A percentile compares a stretch with the other conserved stretches of the same genome.
Conservation (phyloP, 2,329 filamentous ascomycete genomes). For the Verticillium longisporum region DNA sequence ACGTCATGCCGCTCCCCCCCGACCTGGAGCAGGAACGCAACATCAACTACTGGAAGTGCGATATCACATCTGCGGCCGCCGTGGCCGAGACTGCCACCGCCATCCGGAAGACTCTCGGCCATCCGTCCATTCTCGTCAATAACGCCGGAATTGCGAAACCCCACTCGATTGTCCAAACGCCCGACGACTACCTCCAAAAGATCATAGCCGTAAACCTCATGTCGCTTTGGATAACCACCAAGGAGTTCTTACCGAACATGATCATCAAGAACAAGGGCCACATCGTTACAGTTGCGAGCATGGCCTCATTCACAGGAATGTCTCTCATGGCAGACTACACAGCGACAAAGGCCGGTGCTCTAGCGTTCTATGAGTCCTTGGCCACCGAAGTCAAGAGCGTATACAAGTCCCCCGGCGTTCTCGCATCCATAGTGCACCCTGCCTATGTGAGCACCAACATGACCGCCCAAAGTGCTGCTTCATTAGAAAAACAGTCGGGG, state of each 20-base stretch:
- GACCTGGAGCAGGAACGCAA: neutral
- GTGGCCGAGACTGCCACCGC: neutral
- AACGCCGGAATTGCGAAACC: constrained; percentile 45
- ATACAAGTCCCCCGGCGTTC: constrained; percentile 45
- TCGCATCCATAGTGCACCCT: constrained; percentile 40
- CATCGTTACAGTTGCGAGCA: constrained; percentile 51
- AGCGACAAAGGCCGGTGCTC: constrained; percentile 47
- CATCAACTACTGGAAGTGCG: neutral
- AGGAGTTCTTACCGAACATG: constrained; percentile 52
- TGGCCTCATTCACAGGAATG: constrained; percentile 44
- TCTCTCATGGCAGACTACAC: constrained; percentile 53
- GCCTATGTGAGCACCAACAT: neutral
- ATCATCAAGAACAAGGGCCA: constrained; percentile 51
- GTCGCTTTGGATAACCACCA: constrained; percentile 48
- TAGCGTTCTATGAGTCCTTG: constrained; percentile 52
- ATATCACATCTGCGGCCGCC: neutral
- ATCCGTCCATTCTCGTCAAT: constrained; percentile 52
- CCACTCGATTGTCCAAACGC: constrained; percentile 41
- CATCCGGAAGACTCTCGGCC: neutral
- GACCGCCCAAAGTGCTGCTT: neutral
- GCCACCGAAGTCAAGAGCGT: constrained; percentile 36
- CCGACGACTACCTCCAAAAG: constrained; percentile 39
- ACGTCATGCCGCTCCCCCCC: neutral
- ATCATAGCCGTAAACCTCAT: constrained; percentile 55
- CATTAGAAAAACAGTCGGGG: neutral